These are phyloP conservation scores for Bathelium albidoporum DNA, from an alignment of 495 filamentous ascomycete species.

Conservation along the genomic window DNA sequence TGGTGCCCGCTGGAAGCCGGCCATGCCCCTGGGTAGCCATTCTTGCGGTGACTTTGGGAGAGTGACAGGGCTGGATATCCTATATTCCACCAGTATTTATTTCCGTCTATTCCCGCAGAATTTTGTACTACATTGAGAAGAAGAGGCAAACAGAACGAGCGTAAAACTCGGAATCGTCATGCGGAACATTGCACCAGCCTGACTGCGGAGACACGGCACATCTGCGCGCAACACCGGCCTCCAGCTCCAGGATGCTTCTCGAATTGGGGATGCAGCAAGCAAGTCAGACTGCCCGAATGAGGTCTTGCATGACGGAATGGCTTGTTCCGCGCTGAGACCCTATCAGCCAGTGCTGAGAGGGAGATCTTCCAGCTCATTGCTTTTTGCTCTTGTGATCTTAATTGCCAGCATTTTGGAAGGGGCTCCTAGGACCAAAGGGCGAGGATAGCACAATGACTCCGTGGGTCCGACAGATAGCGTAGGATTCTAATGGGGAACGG, in stretches of 20 bases:
- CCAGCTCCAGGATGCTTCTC: neutral
- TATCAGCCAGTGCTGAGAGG: neutral
- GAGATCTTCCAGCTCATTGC: neutral
- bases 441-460: no score
- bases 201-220: neutral
- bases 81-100: neutral
- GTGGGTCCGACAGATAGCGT: no score
- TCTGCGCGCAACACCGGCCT: neutral
- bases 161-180: neutral
- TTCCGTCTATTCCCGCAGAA: constrained; percentile 3
- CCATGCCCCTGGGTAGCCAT: no score
- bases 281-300: neutral
- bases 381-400: neutral
- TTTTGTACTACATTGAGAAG: neutral
- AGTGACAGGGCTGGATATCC: neutral
- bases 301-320: neutral
- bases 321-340: neutral
- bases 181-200: neutral
- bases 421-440: no score
- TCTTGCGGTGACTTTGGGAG: neutral
- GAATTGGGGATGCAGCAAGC: neutral
- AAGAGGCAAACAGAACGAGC: neutral
- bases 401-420: no score
- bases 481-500: no score
- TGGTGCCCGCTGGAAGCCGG: no score